A percentile compares a stretch with the other conserved stretches of the same genome.
phyloP scores from a whole-genome alignment of 2,329 filamentous ascomycete genomes.

The Xylariaceae sp. region DNA sequence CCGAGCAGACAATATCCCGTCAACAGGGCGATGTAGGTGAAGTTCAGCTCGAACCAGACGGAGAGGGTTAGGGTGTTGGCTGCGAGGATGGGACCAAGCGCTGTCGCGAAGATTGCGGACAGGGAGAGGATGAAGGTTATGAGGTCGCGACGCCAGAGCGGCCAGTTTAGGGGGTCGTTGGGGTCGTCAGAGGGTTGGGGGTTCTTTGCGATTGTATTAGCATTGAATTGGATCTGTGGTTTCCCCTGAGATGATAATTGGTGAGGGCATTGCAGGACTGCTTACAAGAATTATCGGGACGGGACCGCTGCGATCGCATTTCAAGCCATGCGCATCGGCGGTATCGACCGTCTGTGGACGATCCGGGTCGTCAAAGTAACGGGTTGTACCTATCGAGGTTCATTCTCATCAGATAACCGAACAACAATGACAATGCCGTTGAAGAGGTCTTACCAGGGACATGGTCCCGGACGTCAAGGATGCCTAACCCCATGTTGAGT shows the following conservation, averaged over 20 bases:
- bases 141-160: conserved; percentile 75
- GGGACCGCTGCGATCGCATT: conserved; percentile 64
- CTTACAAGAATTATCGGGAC: conserved; percentile 69
- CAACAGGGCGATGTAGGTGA: conserved; percentile 73
- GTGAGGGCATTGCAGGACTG: not conserved
- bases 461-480: conserved; percentile 64
- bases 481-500: conserved; percentile 60
- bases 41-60: conserved; percentile 57
- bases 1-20: conserved; percentile 86
- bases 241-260: too few relatives aligned
- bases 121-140: conserved; percentile 75
- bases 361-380: conserved; percentile 58
- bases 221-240: not conserved
- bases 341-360: conserved; percentile 34
- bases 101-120: conserved; percentile 75
- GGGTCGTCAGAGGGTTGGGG: conserved; percentile 89
- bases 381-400: conserved; percentile 54
- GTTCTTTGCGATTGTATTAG: conserved; percentile 33
- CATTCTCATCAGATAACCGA: not conserved
- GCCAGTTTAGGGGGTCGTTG: conserved; percentile 83
- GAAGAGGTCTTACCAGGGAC: conserved; percentile 60
- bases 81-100: conserved; percentile 79
- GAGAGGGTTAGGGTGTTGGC: conserved; percentile 79
- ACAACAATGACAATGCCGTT: not conserved
- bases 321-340: conserved; percentile 48